Conservation (phyloP, 2,329 filamentous ascomycete genomes). For the Penicillium occitanis region DNA sequence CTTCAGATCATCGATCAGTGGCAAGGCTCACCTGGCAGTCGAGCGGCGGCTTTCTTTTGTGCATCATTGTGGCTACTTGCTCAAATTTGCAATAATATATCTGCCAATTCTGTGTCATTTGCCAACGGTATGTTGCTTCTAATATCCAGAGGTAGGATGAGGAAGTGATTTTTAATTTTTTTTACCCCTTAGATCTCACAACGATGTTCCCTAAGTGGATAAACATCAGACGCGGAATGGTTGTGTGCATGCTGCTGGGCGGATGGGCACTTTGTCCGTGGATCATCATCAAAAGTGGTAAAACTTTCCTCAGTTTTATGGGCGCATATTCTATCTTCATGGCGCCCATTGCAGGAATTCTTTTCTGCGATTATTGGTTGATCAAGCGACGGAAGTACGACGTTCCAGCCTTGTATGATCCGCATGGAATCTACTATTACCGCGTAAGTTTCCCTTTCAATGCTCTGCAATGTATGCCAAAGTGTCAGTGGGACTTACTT, state of each 20-base stretch:
- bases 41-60: conserved; percentile 19
- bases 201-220: conserved; percentile 20
- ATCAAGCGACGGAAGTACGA: conserved; percentile 19
- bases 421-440: conserved; percentile 18
- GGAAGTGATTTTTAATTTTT: not conserved
- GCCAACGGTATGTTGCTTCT: conserved; percentile 15
- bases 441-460: not conserved
- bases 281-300: conserved; percentile 16
- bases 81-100: conserved; percentile 20
- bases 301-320: conserved; percentile 19
- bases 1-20: conserved; percentile 14
- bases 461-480: not conserved
- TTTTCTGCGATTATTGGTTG: conserved; percentile 19
- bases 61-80: conserved; percentile 15
- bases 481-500: not conserved
- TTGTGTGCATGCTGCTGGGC: conserved; percentile 16
- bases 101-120: conserved; percentile 17
- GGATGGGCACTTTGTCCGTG: conserved; percentile 19
- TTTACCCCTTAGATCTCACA: conserved; percentile 8
- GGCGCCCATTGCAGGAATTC: conserved; percentile 18
- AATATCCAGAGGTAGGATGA: not conserved
- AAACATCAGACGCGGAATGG: conserved; percentile 18
- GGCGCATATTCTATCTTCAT: conserved; percentile 19
- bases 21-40: conserved; percentile 13
- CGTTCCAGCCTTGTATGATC: conserved; percentile 19